Evolutionary conservation across 1,284 basidiomycete species (phyloP), one percentile per base, ranked within the genome.

Genomic region (Heterobasidion parviporum): DNA sequence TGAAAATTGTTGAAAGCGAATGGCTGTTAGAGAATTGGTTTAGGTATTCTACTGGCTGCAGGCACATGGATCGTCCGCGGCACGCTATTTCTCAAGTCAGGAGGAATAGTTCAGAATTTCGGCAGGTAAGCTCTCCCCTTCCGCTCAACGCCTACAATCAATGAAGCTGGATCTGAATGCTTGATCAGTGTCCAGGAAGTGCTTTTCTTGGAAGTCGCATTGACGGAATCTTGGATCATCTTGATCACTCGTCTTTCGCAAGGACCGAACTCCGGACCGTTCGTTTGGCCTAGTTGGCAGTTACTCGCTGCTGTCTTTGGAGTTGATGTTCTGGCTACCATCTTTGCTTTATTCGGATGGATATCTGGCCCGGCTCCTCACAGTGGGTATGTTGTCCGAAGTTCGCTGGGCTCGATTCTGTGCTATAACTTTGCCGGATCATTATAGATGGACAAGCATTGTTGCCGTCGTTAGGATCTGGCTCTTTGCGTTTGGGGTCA

Each of bases 141-240:
- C 38, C 38, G 38, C 38, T 41, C 10, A 26, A 26, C 6, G 26
- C 26, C n/a, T 41, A n/a, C 38, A 41, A n/a, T 8, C 5, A n/a
- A 3, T 41, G 7, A 41, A 12, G 38, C n/a, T 7, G 6, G 7
- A n/a, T 12, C 38, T 41, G 38, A n/a, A 10, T 8, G 10, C 38
- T 41, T 46, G 10, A n/a, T 48, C 9, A 69, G 68, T 52, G 67
- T 74, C 7, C 77, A 80, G 63, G 76, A 78, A 62, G 72, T 80
- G 53, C 63, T 80, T 53, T 80, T 79, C 71, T 69, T 80, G 55
- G 76, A 81, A 61, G 79, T 81, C n/a, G 74, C 79, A 16, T 67
- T 81, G 54, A 80, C 78, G 15, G 79, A 80, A 56, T 63, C 62
- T 35, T 80, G 79, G 78, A 63, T 80, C 53, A 80, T 80, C 61